Base-by-base conservation (phyloP, 345 rosid genomes). In the Populus pruinosa region DNA sequence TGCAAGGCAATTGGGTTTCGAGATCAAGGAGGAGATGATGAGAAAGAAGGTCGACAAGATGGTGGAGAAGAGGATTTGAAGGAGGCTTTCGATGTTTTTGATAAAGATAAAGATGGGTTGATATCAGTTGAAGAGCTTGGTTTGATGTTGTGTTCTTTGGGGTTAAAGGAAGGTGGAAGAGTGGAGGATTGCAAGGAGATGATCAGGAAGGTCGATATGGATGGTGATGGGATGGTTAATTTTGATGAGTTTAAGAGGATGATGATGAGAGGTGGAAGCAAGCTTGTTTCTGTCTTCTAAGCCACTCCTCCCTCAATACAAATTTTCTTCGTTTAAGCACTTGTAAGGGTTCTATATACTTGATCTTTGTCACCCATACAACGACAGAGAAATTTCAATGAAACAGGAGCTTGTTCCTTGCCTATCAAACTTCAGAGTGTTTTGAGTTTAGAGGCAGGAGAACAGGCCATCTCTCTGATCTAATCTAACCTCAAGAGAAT, bases 71-170 rank as follows among this genome's bases (percentile, higher is more conserved):
- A 17, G 33, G 59, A 78, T 69, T 74, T 82, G 73, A 78, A 74
- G 59, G 81, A 82, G 9, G 85, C 82, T 55, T 82, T 82, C 59
- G 85, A 82, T 41, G 82, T 82, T 47, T 82, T 82, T 59, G 85
- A 82, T 21, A 75, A 43, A 55, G 76, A 82, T 70, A 78, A 82
- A 66, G 79, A 82, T 56, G 85, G 85, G 62, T 55, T 78, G 59
- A 82, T 82, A n/a, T 74, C 85, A 23, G 82, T 43, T 17, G 82
- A 78, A 69, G 85, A 82, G 38, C 44, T 81, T 12, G 66, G 72
- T 2, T 17, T 33, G 20, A 70, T 81, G 36, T 12, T 80, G 62
- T 74, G 67, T 31, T 80, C 76, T 53, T 33, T 75, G 73, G 83
- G 83, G 43, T 67, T 80, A 33, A 80, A 67, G 25, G 72, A 75